Evolutionary conservation across 805 yeast species (phyloP).

Genomic region (Starmera amethionina): DNA sequence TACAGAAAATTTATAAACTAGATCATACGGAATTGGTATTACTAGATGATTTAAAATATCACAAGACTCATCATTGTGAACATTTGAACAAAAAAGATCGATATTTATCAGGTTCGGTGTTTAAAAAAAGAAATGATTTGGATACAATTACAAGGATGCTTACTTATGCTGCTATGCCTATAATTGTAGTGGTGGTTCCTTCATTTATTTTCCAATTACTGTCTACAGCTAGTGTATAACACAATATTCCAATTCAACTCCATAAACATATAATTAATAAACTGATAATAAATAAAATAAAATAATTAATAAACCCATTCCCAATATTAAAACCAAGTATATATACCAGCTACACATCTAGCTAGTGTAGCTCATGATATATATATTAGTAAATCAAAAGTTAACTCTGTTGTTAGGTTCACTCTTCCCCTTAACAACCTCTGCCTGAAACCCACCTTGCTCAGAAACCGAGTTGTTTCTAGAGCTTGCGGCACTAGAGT

Average conservation of each 20-base stretch:
- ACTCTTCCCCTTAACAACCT: conserved; percentile 2
- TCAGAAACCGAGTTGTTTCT: not conserved
- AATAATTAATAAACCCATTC: too few species aligned
- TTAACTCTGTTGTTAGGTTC: conserved; percentile 13
- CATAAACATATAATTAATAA: too few species aligned
- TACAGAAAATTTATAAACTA: too few species aligned
- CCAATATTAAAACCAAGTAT: too few species aligned
- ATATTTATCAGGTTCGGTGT: conserved; percentile 30
- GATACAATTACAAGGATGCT: conserved; percentile 69
- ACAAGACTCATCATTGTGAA: not conserved
- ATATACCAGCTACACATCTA: not conserved
- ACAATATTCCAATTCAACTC: too few species aligned
- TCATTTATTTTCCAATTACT: conserved; percentile 12
- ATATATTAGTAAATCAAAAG: too few species aligned
- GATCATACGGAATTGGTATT: not conserved
- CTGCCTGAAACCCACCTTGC: not conserved
- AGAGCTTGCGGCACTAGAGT: not conserved
- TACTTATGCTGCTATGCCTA: conserved; percentile 75
- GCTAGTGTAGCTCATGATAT: too few species aligned
- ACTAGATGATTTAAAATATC: not conserved
- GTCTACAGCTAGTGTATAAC: too few species aligned
- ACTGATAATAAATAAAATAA: too few species aligned
- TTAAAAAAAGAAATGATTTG: conserved; percentile 55
- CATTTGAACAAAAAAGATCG: conserved; percentile 16
- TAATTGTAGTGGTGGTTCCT: conserved; percentile 33